Conservation (phyloP, 2,329 filamentous ascomycete genomes). For the Fusarium phyllophilum region DNA sequence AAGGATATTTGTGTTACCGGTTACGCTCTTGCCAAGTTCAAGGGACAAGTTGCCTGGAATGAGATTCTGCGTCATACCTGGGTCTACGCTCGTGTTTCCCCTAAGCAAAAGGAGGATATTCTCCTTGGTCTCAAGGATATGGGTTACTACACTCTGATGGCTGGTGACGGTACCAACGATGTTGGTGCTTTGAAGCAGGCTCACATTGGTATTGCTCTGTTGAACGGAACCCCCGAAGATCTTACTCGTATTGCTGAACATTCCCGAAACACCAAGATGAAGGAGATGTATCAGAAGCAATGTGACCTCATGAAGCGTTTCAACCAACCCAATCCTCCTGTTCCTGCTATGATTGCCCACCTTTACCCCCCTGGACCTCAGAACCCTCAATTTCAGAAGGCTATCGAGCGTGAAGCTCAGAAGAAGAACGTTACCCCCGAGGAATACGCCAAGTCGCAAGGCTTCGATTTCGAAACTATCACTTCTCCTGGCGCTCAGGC, state of each 20-base stretch:
- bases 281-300: slow-evolving; percentile 98
- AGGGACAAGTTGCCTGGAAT: slow-evolving; percentile 78
- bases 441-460: slow-evolving; percentile 64
- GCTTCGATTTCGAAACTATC: slow-evolving; percentile 68
- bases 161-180: slow-evolving; percentile 97
- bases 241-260: slow-evolving; percentile 93
- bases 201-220: slow-evolving; percentile 93
- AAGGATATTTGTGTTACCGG: slow-evolving; percentile 98
- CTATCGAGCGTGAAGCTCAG: slow-evolving; percentile 85
- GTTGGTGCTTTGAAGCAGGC: slow-evolving; percentile 98
- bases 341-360: slow-evolving; percentile 92
- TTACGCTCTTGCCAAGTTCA: slow-evolving; percentile 91
- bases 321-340: slow-evolving; percentile 91
- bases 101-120: slow-evolving; percentile 99
- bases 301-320: slow-evolving; percentile 90
- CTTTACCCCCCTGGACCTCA: slow-evolving; percentile 89
- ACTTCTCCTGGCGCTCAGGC: slow-evolving; percentile 73
- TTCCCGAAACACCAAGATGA: slow-evolving; percentile 94
- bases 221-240: slow-evolving; percentile 94
- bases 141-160: slow-evolving; percentile 98
- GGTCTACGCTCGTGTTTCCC: slow-evolving; percentile 98
- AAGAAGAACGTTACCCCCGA: slow-evolving; percentile 76
- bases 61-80: slow-evolving; percentile 88
- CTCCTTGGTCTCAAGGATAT: slow-evolving; percentile 95
- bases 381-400: slow-evolving; percentile 95